Base-by-base conservation (phyloP, 1,284 basidiomycete genomes). In the Crucibulum parvulum region DNA sequence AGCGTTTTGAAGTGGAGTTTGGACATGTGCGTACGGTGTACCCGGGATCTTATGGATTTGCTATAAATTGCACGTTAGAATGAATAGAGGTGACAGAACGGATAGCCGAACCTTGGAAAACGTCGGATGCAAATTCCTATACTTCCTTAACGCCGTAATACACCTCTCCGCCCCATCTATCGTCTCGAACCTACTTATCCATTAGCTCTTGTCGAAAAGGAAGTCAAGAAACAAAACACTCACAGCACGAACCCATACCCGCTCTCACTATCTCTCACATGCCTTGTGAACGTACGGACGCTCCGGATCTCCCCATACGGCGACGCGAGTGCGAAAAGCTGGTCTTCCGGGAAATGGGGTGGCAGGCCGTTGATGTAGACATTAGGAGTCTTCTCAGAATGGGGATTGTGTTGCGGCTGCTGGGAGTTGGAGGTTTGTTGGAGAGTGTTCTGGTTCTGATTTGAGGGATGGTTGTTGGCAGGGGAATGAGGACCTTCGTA, bases 221-320 rank as follows among this genome's bases (percentile, higher is more conserved):
- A 56, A 47, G 35, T 48, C 57, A 54, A 55, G 39, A 51, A 53
- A 35, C 41, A 35, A 53, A 51, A 55, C 9, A 76, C 90, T 76
- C 66, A 92, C 90, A 93, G 72, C 38, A 93, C 91, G 69, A 93
- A 93, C 6, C 91, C 91, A 69, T 93, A 93, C 6, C 91, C 91
- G 52, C 90, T 92, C 70, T 72, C 84, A 63, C 82, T 81, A 55
- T 87, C 85, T 58, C 84, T 83, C 9, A 86, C 83, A 67, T 87
- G 86, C 37, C 87, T 77, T 54, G 88, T 89, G 62, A 89, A 89
- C 38, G 85, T 87, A 58, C 87, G 73, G 13, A 89, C 87, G 57
- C 87, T 89, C 63, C 81, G 75, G 11, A 89, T 81, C 34, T 76
- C 75, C 7, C 87, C 87, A 64, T 82, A 89, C 16, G 81, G 84